Percentiles rank a stretch among this genome's conserved stretches.
Conservation (phyloP, 2,329 filamentous ascomycete species). For the Monilinia vaccinii-corymbosi region DNA sequence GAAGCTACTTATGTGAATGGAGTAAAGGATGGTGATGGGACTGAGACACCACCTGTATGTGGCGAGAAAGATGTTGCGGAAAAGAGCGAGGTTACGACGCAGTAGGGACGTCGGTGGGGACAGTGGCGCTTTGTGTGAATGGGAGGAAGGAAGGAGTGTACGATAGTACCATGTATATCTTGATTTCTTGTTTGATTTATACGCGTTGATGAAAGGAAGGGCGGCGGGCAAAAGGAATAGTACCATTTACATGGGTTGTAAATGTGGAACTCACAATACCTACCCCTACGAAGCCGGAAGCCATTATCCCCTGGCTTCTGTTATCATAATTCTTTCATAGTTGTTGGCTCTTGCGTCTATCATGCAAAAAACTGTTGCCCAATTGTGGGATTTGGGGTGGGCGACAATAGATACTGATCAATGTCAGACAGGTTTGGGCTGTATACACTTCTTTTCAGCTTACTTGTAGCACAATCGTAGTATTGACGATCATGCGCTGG, state of each 20-base stretch:
- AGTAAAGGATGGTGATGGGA: constrained; percentile 17
- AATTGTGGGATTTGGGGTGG: not conserved
- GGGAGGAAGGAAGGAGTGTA: not conserved
- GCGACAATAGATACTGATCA: not conserved
- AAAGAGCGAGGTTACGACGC: not conserved
- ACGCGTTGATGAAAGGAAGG: not conserved
- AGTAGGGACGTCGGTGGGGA: not conserved
- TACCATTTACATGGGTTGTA: too few relatives aligned
- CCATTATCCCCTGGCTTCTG: not conserved
- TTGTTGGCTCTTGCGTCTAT: not conserved
- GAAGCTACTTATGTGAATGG: constrained; percentile 24
- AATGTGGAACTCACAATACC: not conserved
- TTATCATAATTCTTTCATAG: not conserved
- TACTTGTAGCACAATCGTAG: not conserved
- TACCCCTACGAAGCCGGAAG: not conserved
- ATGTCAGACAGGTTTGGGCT: not conserved
- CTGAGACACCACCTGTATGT: constrained; percentile 16
- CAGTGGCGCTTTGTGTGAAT: not conserved
- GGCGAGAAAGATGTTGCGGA: constrained; percentile 17
- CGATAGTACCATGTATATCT: not conserved
- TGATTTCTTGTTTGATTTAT: not conserved
- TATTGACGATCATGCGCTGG: too few relatives aligned
- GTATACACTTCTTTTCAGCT: not conserved
- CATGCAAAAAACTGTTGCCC: not conserved
- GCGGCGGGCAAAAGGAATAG: not conserved